Evolutionary conservation across 768 basidiomycete genomes (phyloP), one percentile per base, ranked within the genome.

Genomic region (Mycena vulgaris): DNA sequence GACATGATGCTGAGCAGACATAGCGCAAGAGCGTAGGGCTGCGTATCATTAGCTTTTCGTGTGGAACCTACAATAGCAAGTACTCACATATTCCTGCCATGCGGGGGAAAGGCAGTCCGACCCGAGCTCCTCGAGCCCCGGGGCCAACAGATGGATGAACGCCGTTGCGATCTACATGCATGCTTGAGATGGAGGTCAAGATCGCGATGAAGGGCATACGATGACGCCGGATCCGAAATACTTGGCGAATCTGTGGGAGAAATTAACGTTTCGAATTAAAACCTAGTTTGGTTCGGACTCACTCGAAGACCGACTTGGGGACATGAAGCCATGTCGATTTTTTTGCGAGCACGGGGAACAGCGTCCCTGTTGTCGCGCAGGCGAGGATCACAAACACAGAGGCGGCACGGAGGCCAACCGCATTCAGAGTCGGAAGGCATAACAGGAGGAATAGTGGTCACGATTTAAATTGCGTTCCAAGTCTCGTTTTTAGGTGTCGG

Each of bases 181-280:
- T n/a, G n/a, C 31, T n/a, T n/a, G n/a, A n/a, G n/a, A n/a, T n/a
- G n/a, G n/a, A n/a, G n/a, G n/a, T n/a, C n/a, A n/a, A n/a, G n/a
- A 62, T 55, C 23, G 16, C 42, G 30, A 56, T 52, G 10, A 42
- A 48, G 30, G 16, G 83, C 91, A 72, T 66, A 93, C 93, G 75
- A 95, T 95, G 56, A 95, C 93, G 35, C 95, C 95, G 16, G 94
- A 95, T 28, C 95, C 95, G 79, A 97, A 97, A 79, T 92, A 96
- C 80, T 95, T 96, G 33, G 93, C 92, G 78, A 96, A 95, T 47
- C 92, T 93, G n/a, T 30, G 25, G 45, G n/a, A n/a, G n/a, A n/a
- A n/a, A n/a, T n/a, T n/a, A n/a, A n/a, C n/a, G n/a, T n/a, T n/a
- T n/a, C 23, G 65, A 56, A 35, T 33, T 45, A 2, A 52, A 8